Evolutionary conservation across 805 yeast species (phyloP), one percentile per base, ranked within the genome.

Genomic region (Ogataea henricii): DNA sequence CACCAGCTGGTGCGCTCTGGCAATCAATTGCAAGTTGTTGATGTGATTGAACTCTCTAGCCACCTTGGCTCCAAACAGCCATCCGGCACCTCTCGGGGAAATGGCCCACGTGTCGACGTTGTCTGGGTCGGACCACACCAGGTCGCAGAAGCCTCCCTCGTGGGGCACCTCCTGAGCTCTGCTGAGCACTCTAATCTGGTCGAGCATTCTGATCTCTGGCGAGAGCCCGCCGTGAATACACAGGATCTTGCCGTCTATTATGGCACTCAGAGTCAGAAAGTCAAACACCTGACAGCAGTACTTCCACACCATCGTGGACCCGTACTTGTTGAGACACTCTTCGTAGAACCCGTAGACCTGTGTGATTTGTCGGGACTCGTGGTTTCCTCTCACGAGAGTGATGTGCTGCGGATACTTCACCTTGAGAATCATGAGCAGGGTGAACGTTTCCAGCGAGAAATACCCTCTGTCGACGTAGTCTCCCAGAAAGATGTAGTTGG

Each of bases 401-500:
- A 94, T 81, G 78, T 36, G 98, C 57, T 69, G 71, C 18, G 71
- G 71, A 51, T 54, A 68, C 63, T 87, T 85, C 16, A 90, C 97
- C 67, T 92, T 92, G 48, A 92, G 75, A 54, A 92, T 90, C 97
- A 92, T 90, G 58, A 92, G 74, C 53, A 94, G 71, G 4, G 98
- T 92, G 70, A 92, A 91, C 0, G 98, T 92, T 63, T 92, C 99
- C 52, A 92, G 73, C 41, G 94, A 84, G 68, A 92, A 92, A 67
- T 89, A 94, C n/a, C 99, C 99, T 65, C 99, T 78, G 69, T 92
- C 99, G 43, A 92, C 99, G 64, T 92, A 92, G 67, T 92, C 99
- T 32, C 99, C 99, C 58, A 92, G 69, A 58, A 92, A 92, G 39
- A 92, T 80, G 69, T 87, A 92, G 65, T 85, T 84, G 2, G 65